Conservation (phyloP, 2,329 filamentous ascomycete genomes). For the Fusarium mexicanum region DNA sequence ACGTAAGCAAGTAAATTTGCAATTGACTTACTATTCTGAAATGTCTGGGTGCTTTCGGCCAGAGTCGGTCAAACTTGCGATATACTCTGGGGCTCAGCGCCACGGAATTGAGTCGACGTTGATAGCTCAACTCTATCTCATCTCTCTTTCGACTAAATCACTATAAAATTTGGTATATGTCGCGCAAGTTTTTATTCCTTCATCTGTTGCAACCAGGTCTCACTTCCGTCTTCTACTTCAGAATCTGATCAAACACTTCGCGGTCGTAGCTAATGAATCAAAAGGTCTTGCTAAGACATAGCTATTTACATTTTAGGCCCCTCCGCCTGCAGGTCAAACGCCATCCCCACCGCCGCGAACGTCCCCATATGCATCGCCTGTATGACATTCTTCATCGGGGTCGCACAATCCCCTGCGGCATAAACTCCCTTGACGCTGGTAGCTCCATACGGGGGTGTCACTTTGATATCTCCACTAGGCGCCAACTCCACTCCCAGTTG, state of each 20-base stretch:
- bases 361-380: background rate
- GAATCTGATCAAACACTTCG: background rate
- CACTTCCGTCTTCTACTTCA: background rate
- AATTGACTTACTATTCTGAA: background rate
- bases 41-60: background rate
- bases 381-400: background rate
- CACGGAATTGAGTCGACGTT: background rate
- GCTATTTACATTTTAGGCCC: background rate
- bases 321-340: background rate
- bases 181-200: background rate
- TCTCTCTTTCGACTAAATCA: fast-evolving
- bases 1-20: background rate
- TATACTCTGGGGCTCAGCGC: background rate
- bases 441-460: background rate
- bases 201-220: background rate
- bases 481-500: background rate
- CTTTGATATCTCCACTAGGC: background rate
- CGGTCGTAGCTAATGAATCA: no score
- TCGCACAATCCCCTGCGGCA: background rate
- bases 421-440: background rate
- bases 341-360: background rate
- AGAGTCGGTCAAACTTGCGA: background rate
- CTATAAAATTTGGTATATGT: fast-evolving
- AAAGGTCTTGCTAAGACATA: no score
- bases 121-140: background rate